Conservation (phyloP, 2,329 filamentous ascomycete genomes). For the Periglandula ipomoeae region DNA sequence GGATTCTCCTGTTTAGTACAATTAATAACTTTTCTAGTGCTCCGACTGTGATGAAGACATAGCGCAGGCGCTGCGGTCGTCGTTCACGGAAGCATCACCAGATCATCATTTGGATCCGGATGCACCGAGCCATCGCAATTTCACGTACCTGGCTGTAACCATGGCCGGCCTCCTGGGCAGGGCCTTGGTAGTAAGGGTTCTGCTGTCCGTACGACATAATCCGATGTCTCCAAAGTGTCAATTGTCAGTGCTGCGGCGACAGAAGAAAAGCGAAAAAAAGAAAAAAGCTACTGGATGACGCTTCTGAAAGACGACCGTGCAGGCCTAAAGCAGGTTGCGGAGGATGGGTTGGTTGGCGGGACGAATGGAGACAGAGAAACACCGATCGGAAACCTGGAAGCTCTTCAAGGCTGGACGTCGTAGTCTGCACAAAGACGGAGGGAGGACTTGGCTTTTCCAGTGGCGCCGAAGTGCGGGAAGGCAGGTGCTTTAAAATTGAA, state of each 20-base stretch:
- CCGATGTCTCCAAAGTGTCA: not conserved
- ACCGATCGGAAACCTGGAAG: not conserved
- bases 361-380: not conserved
- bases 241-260: not conserved
- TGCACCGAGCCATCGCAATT: not conserved
- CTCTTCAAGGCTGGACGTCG: no score
- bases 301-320: slow-evolving; percentile 1
- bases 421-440: no score
- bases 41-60: not conserved
- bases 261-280: not conserved
- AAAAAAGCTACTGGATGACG: slow-evolving; percentile 3
- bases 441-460: not conserved
- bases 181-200: slow-evolving; percentile 15
- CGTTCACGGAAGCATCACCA: not conserved
- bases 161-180: slow-evolving; percentile 11
- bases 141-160: slow-evolving; percentile 12
- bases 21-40: not conserved
- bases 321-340: slow-evolving; percentile 6
- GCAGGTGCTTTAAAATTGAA: not conserved
- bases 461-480: not conserved
- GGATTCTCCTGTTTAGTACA: not conserved
- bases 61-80: no score
- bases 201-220: slow-evolving; percentile 17
- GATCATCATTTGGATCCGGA: not conserved
- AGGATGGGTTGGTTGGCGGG: not conserved